Percentiles rank a stretch among this genome's conserved stretches.
Conservation (phyloP, 2,329 filamentous ascomycete species). For the Tolypocladium amazonense region DNA sequence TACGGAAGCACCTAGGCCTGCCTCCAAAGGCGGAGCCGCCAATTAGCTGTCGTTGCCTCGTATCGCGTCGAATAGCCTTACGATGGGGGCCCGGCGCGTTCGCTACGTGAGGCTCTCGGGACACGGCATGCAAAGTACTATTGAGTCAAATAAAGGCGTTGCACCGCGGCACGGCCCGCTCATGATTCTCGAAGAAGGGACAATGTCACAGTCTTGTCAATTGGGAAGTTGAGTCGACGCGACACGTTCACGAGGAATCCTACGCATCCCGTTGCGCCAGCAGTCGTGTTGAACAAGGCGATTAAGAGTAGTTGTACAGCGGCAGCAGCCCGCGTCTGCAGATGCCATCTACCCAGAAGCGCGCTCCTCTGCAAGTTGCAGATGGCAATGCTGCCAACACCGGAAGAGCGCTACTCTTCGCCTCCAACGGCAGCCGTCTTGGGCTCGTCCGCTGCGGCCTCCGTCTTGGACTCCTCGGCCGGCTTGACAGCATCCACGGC, state of each 20-base stretch:
- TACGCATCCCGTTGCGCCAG: neutral
- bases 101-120: neutral
- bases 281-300: neutral
- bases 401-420: constrained; percentile 12
- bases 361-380: neutral
- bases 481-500: constrained; percentile 17
- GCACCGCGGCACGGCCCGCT: neutral
- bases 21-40: neutral
- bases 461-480: constrained; percentile 7
- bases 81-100: neutral
- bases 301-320: neutral
- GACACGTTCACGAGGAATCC: neutral
- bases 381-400: neutral
- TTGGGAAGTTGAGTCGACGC: neutral
- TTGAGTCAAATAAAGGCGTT: neutral
- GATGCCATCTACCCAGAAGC: neutral
- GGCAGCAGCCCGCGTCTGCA: neutral
- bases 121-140: neutral
- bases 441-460: constrained; percentile 12
- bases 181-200: neutral
- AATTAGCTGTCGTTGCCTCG: neutral
- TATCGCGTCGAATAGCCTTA: neutral
- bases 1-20: neutral
- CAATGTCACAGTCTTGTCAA: neutral
- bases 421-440: constrained; percentile 18